These are phyloP conservation scores for Larix sibirica DNA, from an alignment of 83 land plant genomes.

Conservation along the genomic window DNA sequence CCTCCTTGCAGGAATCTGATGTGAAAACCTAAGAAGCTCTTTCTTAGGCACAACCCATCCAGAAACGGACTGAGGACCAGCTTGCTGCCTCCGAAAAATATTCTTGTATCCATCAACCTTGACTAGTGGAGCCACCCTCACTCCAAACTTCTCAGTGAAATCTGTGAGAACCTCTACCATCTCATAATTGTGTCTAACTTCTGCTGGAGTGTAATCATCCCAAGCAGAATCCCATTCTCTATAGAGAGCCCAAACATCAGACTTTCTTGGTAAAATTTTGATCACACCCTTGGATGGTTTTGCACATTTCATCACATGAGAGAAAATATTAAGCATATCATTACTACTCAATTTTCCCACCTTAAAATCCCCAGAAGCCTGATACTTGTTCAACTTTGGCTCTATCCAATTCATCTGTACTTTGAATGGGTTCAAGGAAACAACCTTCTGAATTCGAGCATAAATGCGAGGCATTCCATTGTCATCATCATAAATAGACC, in stretches of 20 bases:
- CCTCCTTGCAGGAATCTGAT: conserved; percentile 66
- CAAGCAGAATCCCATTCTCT: conserved; percentile 64
- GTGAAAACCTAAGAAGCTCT: conserved; percentile 82
- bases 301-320: conserved; percentile 59
- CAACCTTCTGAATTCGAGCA: conserved; percentile 55
- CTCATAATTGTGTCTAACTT: conserved; percentile 57
- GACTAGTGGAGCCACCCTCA: conserved; percentile 45
- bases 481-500: conserved; percentile 88
- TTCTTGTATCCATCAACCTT: conserved; percentile 71
- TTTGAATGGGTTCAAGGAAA: conserved; percentile 59
- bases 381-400: conserved; percentile 50
- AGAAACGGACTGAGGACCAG: conserved; percentile 18
- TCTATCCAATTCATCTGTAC: conserved; percentile 58
- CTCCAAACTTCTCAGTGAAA: conserved; percentile 61
- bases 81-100: conserved; percentile 45
- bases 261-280: conserved; percentile 58
- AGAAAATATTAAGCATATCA: conserved; percentile 56
- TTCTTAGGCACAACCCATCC: conserved; percentile 45
- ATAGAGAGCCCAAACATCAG: conserved; percentile 80
- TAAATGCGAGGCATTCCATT: conserved; percentile 93
- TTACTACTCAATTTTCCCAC: conserved; percentile 32
- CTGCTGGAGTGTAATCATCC: conserved; percentile 57
- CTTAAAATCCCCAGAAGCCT: conserved; percentile 70
- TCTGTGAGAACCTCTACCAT: conserved; percentile 78
- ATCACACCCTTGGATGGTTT: conserved; percentile 38